Base-by-base conservation (phyloP, 495 filamentous ascomycete species). In the Penicillium coprophilum region DNA sequence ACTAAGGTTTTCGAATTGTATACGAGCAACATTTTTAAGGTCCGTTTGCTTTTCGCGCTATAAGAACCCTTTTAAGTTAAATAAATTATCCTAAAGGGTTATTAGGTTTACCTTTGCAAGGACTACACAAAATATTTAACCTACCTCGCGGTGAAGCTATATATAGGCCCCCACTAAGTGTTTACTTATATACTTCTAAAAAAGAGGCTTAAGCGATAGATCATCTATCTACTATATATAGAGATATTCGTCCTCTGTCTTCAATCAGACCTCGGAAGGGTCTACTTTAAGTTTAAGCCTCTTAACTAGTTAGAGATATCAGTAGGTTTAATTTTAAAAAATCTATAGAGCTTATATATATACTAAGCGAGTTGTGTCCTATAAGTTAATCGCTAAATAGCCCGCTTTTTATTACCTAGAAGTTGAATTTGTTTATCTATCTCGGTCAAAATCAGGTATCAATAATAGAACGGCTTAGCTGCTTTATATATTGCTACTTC, bases 141-240 rank as follows among this genome's bases (percentile, higher is more conserved):
- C 47, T 11, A 50, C 47, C 34, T 50, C 31, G 12, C 19, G 32
- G 47, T 36, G 13, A 50, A 50, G 32, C 19, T 19, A 3, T 6
- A 50, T 50, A 7, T 50, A 50, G 31, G 47, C 31, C 7, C 47
- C 47, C 8, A 50, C 27, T 12, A 19, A 50, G 47, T 50, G 11
- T 34, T 50, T 50, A 36, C 32, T 50, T 6, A 50, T 23, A 50
- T 50, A 6, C 31, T 50, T 50, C 31, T 50, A 9, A 50, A 50
- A 50, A 50, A 50, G 30, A 23, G 13, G 31, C 20, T 50, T 6
- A 19, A 50, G 31, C 3, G 47, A 34, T 34, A 6, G 47, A 50
- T 50, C 20, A 32, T 50, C 47, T 32, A 50, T 50, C 31, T 50
- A 6, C 47, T 15, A 50, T 38, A 8, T 21, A 50, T 50, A 50